Evolutionary conservation across 371 early-diverging fungal species (phyloP).

Genomic region (Capillidium rhysosporum): DNA sequence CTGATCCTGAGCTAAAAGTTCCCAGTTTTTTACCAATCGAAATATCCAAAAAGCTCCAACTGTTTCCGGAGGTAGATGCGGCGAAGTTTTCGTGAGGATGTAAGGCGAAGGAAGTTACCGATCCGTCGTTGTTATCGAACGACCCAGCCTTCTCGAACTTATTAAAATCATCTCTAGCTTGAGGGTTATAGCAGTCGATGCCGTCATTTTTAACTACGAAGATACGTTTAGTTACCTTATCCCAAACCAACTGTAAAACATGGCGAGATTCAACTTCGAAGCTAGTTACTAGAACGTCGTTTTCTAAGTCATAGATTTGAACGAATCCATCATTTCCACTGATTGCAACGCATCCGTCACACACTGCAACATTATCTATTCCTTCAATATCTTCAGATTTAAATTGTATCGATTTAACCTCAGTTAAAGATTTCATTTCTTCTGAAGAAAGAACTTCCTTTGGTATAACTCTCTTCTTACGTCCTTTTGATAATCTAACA

Average conservation of each 20-base stretch:
- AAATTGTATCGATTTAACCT: slow-evolving; percentile 32
- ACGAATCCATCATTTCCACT: slow-evolving; percentile 67
- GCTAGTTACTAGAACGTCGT: slow-evolving; percentile 41
- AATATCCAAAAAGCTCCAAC: slow-evolving; percentile 65
- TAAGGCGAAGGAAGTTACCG: slow-evolving; percentile 44
- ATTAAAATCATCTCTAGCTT: slow-evolving; percentile 6
- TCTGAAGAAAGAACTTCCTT: slow-evolving; percentile 46
- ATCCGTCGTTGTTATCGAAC: slow-evolving; percentile 34
- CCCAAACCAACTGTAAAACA: slow-evolving; percentile 18
- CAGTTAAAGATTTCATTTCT: slow-evolving; percentile 31
- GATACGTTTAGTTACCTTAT: background rate
- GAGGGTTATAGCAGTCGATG: slow-evolving; percentile 3
- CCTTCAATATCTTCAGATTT: slow-evolving; percentile 62
- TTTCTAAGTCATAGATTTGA: slow-evolving; percentile 34
- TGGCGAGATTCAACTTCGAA: slow-evolving; percentile 66
- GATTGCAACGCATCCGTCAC: slow-evolving; percentile 44
- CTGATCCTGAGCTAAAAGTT: slow-evolving; percentile 13
- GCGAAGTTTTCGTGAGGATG: slow-evolving; percentile 65
- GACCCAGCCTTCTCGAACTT: background rate
- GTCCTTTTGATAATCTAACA: slow-evolving; percentile 31
- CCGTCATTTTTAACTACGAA: background rate
- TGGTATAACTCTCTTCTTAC: slow-evolving; percentile 73
- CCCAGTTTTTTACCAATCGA: slow-evolving; percentile 36
- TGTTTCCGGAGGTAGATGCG: slow-evolving; percentile 51
- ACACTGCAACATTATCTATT: slow-evolving; percentile 37